Conservation (phyloP, 768 basidiomycete genomes). For the Tulasnella sp. region DNA sequence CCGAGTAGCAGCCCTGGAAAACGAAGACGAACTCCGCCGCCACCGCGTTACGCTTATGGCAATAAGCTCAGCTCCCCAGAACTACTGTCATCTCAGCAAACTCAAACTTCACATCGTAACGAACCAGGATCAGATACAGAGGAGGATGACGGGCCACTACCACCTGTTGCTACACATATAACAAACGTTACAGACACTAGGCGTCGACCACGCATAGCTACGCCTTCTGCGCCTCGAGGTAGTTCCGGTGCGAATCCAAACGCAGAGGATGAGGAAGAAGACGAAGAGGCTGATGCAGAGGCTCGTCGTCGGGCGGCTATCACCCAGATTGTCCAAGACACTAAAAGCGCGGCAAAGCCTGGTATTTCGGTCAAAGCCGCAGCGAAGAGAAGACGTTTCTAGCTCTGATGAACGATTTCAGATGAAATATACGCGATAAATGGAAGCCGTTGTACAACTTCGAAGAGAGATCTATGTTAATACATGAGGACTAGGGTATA, state of each 20-base stretch:
- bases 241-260: not conserved
- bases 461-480: too few species aligned
- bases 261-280: not conserved
- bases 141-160: conserved; percentile 1
- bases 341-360: not conserved
- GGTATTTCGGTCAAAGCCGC: conserved; percentile 1
- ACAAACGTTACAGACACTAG: not conserved
- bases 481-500: too few species aligned
- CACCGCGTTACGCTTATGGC: not conserved
- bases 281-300: not conserved
- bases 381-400: conserved; percentile 1
- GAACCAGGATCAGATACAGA: not conserved
- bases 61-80: not conserved
- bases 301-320: not conserved
- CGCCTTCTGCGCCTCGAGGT: not conserved
- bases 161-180: not conserved
- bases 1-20: not conserved
- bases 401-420: too few species aligned
- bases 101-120: not conserved
- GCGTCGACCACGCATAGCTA: not conserved
- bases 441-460: too few species aligned
- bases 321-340: not conserved
- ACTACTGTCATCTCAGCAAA: not conserved
- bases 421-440: too few species aligned
- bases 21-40: not conserved